phyloP scores from a whole-genome alignment of 148 eudicot species.

The Oxyria digyna region DNA sequence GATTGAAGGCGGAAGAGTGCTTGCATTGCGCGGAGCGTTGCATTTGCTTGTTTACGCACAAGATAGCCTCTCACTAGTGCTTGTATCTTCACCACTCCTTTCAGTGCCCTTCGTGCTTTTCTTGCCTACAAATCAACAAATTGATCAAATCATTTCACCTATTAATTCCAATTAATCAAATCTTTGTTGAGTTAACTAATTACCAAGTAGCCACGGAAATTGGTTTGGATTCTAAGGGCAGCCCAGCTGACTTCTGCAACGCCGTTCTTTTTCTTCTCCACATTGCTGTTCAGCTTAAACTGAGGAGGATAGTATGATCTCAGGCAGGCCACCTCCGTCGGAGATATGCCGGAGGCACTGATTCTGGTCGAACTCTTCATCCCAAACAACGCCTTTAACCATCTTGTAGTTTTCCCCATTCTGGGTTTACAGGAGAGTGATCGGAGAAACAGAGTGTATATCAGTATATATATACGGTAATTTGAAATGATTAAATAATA shows the following conservation, averaged over 20 bases:
- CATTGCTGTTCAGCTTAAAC: slow-evolving; percentile 20
- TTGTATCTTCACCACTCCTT: slow-evolving; percentile 70
- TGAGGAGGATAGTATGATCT: slow-evolving; percentile 27
- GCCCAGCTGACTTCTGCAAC: slow-evolving; percentile 51
- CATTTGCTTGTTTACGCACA: slow-evolving; percentile 29
- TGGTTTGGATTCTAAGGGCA: slow-evolving; percentile 53
- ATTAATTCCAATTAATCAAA: background rate
- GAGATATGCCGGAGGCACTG: slow-evolving; percentile 10
- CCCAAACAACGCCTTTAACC: slow-evolving; percentile 2
- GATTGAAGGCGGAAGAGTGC: slow-evolving; percentile 64
- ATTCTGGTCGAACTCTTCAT: background rate
- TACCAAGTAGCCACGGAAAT: slow-evolving; percentile 78
- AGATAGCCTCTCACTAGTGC: slow-evolving; percentile 75
- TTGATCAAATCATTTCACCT: background rate
- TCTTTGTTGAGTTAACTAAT: background rate
- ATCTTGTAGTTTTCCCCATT: slow-evolving; percentile 5
- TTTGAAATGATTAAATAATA: background rate
- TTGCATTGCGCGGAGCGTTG: slow-evolving; percentile 17
- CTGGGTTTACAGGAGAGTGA: background rate
- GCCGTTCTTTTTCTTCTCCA: slow-evolving; percentile 51
- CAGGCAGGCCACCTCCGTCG: slow-evolving; percentile 45
- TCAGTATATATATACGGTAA: background rate
- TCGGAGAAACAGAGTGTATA: background rate
- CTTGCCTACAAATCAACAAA: slow-evolving; percentile 34
- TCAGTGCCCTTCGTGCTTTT: slow-evolving; percentile 64